Conservation (phyloP, 2,329 filamentous ascomycete genomes). For the Fusarium dimerum region DNA sequence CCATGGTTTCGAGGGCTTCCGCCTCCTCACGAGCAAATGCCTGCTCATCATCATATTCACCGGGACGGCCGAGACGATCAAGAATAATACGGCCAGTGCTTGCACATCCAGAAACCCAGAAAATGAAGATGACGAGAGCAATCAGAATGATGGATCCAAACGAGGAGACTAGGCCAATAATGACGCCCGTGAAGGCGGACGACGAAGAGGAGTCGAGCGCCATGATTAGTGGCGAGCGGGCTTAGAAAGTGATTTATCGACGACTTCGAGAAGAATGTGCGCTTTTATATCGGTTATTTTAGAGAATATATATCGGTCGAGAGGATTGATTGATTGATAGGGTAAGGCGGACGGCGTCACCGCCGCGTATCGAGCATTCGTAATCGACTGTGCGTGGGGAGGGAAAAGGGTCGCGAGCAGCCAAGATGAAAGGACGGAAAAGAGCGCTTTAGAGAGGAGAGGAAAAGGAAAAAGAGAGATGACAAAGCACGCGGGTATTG, state of each 20-base stretch:
- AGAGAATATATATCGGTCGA: constrained; percentile 1
- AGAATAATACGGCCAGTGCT: constrained; percentile 85
- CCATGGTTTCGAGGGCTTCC: constrained; percentile 92
- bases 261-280: neutral
- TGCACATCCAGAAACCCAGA: constrained; percentile 72
- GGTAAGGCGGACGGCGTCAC: constrained; percentile 31
- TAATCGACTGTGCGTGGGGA: constrained; percentile 26
- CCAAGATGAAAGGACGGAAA: constrained; percentile 2
- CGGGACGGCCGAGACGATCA: constrained; percentile 88
- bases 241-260: neutral
- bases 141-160: constrained; percentile 90
- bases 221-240: constrained; percentile 27
- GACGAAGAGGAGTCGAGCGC: constrained; percentile 35
- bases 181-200: constrained; percentile 69
- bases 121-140: constrained; percentile 85
- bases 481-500: constrained; percentile 12
- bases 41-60: constrained; percentile 97
- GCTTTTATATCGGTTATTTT: neutral
- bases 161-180: constrained; percentile 93
- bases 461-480: constrained; percentile 4
- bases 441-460: neutral
- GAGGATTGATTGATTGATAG: constrained; percentile 19
- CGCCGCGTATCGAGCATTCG: constrained; percentile 30
- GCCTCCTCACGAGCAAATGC: constrained; percentile 92
- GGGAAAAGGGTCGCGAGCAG: constrained; percentile 1